phyloP scores from a whole-genome alignment of 1,284 basidiomycete genomes.

The Ceratobasidium sp. region DNA sequence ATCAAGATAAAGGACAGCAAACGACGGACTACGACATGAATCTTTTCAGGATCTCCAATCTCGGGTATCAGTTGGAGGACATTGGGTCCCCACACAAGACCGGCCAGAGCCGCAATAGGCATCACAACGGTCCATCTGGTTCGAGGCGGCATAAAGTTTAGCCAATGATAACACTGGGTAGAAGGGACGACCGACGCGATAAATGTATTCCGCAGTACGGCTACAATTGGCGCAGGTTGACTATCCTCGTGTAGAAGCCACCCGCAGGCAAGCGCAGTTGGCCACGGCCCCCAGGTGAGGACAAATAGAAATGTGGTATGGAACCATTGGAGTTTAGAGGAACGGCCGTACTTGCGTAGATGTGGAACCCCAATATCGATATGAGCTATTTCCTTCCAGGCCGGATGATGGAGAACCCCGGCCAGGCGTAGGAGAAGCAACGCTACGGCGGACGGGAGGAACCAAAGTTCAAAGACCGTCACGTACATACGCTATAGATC shows the following conservation, averaged over 20 bases:
- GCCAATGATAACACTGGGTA: background rate
- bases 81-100: constrained; percentile 26
- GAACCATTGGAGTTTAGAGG: constrained; percentile 36
- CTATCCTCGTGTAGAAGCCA: constrained; percentile 32
- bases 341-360: constrained; percentile 38
- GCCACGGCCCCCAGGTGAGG: constrained; percentile 45
- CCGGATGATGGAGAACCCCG: constrained; percentile 46
- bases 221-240: constrained; percentile 26
- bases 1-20: constrained; percentile 35
- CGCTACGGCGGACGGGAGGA: constrained; percentile 45
- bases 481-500: constrained; percentile 35
- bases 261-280: constrained; percentile 25
- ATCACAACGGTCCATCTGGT: constrained; percentile 24
- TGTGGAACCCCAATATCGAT: constrained; percentile 44
- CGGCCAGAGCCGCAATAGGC: constrained; percentile 26
- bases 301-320: constrained; percentile 38
- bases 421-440: constrained; percentile 36
- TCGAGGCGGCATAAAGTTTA: background rate
- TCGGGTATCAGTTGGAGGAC: constrained; percentile 28
- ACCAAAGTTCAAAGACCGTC: constrained; percentile 45
- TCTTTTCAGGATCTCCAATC: constrained; percentile 23
- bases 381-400: constrained; percentile 48
- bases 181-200: constrained; percentile 15
- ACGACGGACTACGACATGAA: constrained; percentile 23
- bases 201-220: constrained; percentile 26